A percentile compares a stretch with the other conserved stretches of the same genome.
These are phyloP conservation scores for Flueggea neowawraea DNA, from an alignment of 441 rosid species.

Conservation along the genomic window DNA sequence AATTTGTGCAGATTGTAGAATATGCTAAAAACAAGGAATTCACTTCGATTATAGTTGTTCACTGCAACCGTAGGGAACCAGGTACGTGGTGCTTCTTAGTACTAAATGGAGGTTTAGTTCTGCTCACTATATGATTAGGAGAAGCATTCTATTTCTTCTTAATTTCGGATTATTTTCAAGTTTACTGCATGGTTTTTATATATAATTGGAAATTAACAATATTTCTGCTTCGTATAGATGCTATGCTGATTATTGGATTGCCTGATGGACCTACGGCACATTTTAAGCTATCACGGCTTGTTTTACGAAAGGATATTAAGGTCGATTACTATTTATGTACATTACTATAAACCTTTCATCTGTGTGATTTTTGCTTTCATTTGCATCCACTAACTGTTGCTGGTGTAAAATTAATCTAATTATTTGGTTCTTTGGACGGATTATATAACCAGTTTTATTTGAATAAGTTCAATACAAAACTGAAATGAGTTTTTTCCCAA, in stretches of 20 bases:
- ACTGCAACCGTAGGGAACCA: constrained; percentile 85
- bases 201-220: no score
- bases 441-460: no score
- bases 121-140: not conserved
- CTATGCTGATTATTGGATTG: constrained; percentile 67
- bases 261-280: constrained; percentile 96
- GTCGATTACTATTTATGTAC: constrained; percentile 23
- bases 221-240: constrained; percentile 41
- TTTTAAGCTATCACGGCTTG: constrained; percentile 80
- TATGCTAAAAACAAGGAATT: constrained; percentile 77
- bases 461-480: no score
- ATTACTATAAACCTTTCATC: no score
- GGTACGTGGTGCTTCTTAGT: constrained; percentile 37
- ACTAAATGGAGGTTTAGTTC: not conserved
- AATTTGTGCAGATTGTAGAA: constrained; percentile 55
- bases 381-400: not conserved
- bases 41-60: constrained; percentile 76
- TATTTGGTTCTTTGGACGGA: no score
- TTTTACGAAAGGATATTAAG: constrained; percentile 85
- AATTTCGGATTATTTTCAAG: no score
- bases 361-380: not conserved
- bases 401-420: not conserved
- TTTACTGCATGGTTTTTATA: no score
- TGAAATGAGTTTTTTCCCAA: no score
- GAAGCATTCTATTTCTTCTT: not conserved